phyloP scores from a whole-genome alignment of 2,329 filamentous ascomycete species.

The Seiridium unicorne region DNA sequence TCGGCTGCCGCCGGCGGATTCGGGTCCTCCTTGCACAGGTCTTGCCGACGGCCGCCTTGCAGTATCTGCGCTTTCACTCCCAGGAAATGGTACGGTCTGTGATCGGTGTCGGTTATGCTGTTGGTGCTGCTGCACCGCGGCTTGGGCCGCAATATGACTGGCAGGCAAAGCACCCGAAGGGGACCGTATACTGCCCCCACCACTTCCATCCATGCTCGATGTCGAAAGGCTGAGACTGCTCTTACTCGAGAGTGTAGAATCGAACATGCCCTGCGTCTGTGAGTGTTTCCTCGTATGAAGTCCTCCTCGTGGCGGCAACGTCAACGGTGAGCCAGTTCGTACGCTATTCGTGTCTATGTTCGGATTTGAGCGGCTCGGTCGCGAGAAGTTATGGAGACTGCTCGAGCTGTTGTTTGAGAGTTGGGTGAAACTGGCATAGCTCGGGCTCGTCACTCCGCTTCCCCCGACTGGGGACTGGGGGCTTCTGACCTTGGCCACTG shows the following conservation, averaged over 20 bases:
- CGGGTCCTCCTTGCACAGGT: conserved; percentile 24
- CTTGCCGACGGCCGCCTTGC: conserved; percentile 34
- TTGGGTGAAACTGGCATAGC: conserved; percentile 46
- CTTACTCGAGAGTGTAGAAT: conserved; percentile 67
- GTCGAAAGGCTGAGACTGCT: conserved; percentile 54
- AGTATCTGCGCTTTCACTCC: conserved; percentile 39
- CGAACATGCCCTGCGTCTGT: conserved; percentile 74
- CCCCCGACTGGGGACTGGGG: conserved; percentile 26
- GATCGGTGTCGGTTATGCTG: conserved; percentile 64
- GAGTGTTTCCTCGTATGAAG: conserved; percentile 58
- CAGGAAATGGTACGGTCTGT: conserved; percentile 65
- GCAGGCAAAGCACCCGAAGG: conserved; percentile 49
- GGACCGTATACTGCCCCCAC: neutral
- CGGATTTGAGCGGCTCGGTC: conserved; percentile 41
- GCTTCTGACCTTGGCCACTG: conserved; percentile 44
- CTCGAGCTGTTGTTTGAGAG: conserved; percentile 46
- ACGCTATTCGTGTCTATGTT: conserved; percentile 27
- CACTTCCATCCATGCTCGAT: conserved; percentile 35
- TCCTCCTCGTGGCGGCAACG: conserved; percentile 36
- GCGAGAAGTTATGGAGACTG: conserved; percentile 58
- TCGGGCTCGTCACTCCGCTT: conserved; percentile 39
- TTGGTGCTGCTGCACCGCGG: conserved; percentile 60
- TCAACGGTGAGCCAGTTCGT: conserved; percentile 41
- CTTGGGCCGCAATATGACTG: conserved; percentile 79
- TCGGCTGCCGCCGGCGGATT: conserved; percentile 17